Percentiles rank a stretch among this genome's conserved stretches.
These are phyloP conservation scores for Taxillus chinensis DNA, from an alignment of 164 flowering plant genomes.

Conservation along the genomic window DNA sequence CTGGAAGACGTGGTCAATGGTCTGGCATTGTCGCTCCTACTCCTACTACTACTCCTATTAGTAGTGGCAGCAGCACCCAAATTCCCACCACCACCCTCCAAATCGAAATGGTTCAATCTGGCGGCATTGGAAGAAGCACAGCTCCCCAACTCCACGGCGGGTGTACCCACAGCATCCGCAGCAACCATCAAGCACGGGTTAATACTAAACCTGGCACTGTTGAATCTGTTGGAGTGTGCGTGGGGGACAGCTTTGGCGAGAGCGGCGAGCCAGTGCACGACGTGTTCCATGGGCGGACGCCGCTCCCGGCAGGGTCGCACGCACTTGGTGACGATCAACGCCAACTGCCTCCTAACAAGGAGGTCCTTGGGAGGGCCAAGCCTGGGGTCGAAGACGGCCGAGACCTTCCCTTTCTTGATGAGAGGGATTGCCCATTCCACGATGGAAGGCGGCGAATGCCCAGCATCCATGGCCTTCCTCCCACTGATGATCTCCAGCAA, in stretches of 20 bases:
- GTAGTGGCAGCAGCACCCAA: constrained; percentile 10
- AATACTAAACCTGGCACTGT: neutral
- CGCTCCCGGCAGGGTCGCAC: constrained; percentile 78
- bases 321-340: constrained; percentile 66
- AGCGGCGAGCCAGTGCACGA: constrained; percentile 47
- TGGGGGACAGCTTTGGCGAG: constrained; percentile 48
- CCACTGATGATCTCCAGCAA: constrained; percentile 87
- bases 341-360: constrained; percentile 56
- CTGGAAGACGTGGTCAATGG: constrained; percentile 24
- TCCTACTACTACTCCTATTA: neutral
- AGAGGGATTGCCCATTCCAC: constrained; percentile 95
- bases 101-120: constrained; percentile 13
- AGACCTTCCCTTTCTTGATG: constrained; percentile 62
- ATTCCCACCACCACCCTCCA: constrained; percentile 12
- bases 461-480: constrained; percentile 83
- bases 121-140: neutral
- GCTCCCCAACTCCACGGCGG: constrained; percentile 35
- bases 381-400: constrained; percentile 57
- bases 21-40: neutral
- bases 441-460: constrained; percentile 73
- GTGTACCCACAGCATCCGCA: constrained; percentile 35
- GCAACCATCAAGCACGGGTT: constrained; percentile 73
- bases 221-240: constrained; percentile 61
- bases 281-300: constrained; percentile 73
- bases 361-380: constrained; percentile 60